Conservation (phyloP, 176 grass and related monocot species). For the Phoenix roebelenii region DNA sequence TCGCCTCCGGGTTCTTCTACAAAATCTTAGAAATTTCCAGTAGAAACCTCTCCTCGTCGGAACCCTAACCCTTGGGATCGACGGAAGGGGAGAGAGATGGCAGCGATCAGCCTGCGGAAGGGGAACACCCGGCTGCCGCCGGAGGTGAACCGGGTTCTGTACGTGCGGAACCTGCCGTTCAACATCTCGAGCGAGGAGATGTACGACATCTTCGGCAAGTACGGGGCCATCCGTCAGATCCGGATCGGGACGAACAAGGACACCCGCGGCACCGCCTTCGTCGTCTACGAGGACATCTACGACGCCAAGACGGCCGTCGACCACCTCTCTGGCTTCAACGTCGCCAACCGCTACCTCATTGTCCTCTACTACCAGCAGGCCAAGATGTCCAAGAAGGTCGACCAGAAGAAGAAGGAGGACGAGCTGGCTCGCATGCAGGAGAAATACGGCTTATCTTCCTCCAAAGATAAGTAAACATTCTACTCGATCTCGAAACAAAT, state of each 20-base stretch:
- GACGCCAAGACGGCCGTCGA: conserved; percentile 99
- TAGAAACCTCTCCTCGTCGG: too few species aligned
- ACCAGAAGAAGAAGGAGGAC: conserved; percentile 93
- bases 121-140: conserved; percentile 81
- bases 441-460: conserved; percentile 69
- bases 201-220: conserved; percentile 99
- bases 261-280: conserved; percentile 88
- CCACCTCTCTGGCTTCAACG: conserved; percentile 99
- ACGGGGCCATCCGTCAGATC: conserved; percentile 98
- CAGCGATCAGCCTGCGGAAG: conserved; percentile 71
- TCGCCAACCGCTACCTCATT: conserved; percentile 97
- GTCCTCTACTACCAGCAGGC: conserved; percentile 95
- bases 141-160: conserved; percentile 91
- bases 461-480: conserved; percentile 36
- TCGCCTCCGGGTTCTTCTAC: too few species aligned
- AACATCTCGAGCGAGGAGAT: conserved; percentile 99
- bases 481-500: conserved; percentile 5
- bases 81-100: conserved; percentile 20
- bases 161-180: conserved; percentile 98
- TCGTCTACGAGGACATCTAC: conserved; percentile 99
- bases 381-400: conserved; percentile 92
- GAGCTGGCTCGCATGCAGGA: conserved; percentile 82
- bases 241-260: conserved; percentile 88
- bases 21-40: too few species aligned
- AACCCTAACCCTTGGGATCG: too few species aligned